Conservation (phyloP, 306 rosid genomes). For the Vicia villosa region DNA sequence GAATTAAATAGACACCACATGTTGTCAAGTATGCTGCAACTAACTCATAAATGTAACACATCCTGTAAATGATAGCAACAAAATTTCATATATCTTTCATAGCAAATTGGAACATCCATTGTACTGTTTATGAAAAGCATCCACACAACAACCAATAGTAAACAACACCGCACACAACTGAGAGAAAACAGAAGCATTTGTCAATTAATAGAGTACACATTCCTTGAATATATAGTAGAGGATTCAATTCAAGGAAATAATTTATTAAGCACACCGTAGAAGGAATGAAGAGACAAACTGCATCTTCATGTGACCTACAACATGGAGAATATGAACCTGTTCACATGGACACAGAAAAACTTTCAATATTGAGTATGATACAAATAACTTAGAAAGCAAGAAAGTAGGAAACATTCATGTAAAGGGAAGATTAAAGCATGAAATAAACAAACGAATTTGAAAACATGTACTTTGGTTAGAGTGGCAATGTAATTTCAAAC, state of each 20-base stretch:
- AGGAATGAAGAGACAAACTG: neutral
- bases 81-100: neutral
- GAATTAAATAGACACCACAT: no score
- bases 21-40: no score
- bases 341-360: neutral
- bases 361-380: neutral
- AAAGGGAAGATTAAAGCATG: no score
- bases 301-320: neutral
- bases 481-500: no score
- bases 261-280: neutral
- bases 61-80: neutral
- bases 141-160: neutral
- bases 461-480: no score
- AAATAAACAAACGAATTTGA: no score
- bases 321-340: conserved; percentile 14
- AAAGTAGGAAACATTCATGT: no score
- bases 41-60: no score
- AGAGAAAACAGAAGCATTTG: neutral
- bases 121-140: neutral
- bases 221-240: conserved; percentile 2
- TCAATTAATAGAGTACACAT: neutral
- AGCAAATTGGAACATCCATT: neutral
- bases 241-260: neutral
- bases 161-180: neutral
- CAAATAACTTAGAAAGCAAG: neutral